phyloP scores from a whole-genome alignment of 2,329 filamentous ascomycete species.

The Ceratocystis lukuohia region DNA sequence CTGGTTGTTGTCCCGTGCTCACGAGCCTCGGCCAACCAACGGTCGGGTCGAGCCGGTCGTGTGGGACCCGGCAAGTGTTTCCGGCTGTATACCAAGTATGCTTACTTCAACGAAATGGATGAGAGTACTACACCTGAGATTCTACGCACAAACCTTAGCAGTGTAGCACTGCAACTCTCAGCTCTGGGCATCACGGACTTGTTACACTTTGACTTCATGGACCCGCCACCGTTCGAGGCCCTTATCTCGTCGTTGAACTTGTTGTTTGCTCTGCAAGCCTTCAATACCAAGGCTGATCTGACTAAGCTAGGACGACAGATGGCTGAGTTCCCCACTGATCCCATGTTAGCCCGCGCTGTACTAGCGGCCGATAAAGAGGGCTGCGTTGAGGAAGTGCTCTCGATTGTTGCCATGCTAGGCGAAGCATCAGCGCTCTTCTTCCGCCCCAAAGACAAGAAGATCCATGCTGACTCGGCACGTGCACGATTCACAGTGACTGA shows the following conservation, averaged over 20 bases:
- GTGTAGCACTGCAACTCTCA: slow-evolving; percentile 74
- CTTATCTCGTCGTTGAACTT: slow-evolving; percentile 81
- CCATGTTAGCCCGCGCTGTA: slow-evolving; percentile 80
- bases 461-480: slow-evolving; percentile 83
- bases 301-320: slow-evolving; percentile 88
- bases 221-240: slow-evolving; percentile 77
- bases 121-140: slow-evolving; percentile 89
- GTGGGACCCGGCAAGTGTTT: slow-evolving; percentile 89
- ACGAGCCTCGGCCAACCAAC: slow-evolving; percentile 80
- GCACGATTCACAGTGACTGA: slow-evolving; percentile 81
- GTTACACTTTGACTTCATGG: slow-evolving; percentile 91
- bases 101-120: slow-evolving; percentile 88
- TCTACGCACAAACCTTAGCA: slow-evolving; percentile 74
- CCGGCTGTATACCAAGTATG: slow-evolving; percentile 82
- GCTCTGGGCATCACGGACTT: slow-evolving; percentile 85
- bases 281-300: slow-evolving; percentile 78
- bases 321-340: slow-evolving; percentile 87
- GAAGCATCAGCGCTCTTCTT: slow-evolving; percentile 86
- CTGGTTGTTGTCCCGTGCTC: slow-evolving; percentile 85
- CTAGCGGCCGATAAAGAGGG: slow-evolving; percentile 78
- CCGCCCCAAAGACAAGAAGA: slow-evolving; percentile 91
- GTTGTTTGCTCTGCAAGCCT: slow-evolving; percentile 75
- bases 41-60: slow-evolving; percentile 82
- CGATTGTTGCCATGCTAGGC: slow-evolving; percentile 85
- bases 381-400: slow-evolving; percentile 87